Conservation (phyloP, 257 asterid genomes). For the Salvia splendens region DNA sequence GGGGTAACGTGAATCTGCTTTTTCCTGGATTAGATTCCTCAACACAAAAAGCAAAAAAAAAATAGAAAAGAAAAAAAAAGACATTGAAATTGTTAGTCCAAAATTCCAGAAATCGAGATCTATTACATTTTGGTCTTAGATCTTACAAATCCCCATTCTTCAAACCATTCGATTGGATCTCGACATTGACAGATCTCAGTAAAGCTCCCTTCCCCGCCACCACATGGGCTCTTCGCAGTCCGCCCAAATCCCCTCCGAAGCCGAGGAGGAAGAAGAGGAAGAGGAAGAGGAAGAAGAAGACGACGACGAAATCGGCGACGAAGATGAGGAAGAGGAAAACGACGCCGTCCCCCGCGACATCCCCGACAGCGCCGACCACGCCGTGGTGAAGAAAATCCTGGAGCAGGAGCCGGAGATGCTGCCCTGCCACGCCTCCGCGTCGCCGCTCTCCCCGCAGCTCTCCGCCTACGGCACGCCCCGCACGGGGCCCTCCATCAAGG, state of each 20-base stretch:
- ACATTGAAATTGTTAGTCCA: not conserved
- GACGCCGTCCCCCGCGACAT: constrained; percentile 36
- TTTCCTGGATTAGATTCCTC: constrained; percentile 13
- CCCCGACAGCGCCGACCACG: constrained; percentile 38
- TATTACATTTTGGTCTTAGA: constrained; percentile 18
- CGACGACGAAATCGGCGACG: constrained; percentile 41
- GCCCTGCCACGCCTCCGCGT: constrained; percentile 97
- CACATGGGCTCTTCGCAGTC: constrained; percentile 88
- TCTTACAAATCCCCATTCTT: constrained; percentile 23
- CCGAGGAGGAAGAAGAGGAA: constrained; percentile 47
- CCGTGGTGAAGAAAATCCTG: constrained; percentile 67
- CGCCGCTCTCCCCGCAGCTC: constrained; percentile 95
- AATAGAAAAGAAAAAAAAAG: not conserved
- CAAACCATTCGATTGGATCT: not conserved
- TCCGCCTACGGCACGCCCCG: constrained; percentile 85
- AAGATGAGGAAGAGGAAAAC: constrained; percentile 37
- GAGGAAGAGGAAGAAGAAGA: no score
- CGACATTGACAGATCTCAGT: constrained; percentile 30
- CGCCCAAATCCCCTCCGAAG: constrained; percentile 54
- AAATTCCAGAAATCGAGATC: constrained; percentile 27
- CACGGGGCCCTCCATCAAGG: constrained; percentile 83
- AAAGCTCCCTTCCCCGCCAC: constrained; percentile 25
- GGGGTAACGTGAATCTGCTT: constrained; percentile 16
- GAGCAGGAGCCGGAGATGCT: constrained; percentile 96
- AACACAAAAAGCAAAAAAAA: not conserved